Percentiles rank a stretch among this genome's conserved stretches.
Evolutionary conservation across 768 basidiomycete species (phyloP).

Genomic region (Lyophyllum shimeji): DNA sequence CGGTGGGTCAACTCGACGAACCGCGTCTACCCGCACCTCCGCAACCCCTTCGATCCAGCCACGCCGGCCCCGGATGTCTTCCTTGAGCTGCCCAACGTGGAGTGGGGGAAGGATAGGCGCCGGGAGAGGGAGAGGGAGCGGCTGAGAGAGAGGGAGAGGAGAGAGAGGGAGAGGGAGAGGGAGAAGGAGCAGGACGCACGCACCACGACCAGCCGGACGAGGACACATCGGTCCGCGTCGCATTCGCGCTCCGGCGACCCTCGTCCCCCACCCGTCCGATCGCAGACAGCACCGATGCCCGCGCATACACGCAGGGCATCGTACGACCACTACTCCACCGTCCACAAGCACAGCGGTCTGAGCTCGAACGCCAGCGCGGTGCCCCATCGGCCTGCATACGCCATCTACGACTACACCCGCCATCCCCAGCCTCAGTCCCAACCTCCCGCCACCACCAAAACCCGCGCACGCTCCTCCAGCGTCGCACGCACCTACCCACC

Average conservation of each 20-base stretch:
- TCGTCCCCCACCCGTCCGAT: not conserved
- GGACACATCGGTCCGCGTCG: constrained; percentile 2
- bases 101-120: not conserved
- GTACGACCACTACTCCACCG: constrained; percentile 3
- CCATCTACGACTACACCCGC: constrained; percentile 2
- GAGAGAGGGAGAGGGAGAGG: not conserved
- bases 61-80: constrained; percentile 13
- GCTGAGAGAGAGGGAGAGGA: not conserved
- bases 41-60: constrained; percentile 13
- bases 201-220: no score
- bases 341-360: not conserved
- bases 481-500: not conserved
- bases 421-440: not conserved
- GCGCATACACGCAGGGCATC: constrained; percentile 8
- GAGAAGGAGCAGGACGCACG: no score
- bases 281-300: not conserved
- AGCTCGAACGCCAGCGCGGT: not conserved
- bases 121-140: not conserved
- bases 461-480: no score
- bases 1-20: constrained; percentile 17
- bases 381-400: not conserved
- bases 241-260: constrained; percentile 7
- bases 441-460: no score
- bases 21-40: constrained; percentile 5
- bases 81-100: not conserved